Percentiles rank a stretch among this genome's conserved stretches.
Conservation (phyloP, 176 grass and related monocot genomes). For the Rhipidocladum racemiflorum region DNA sequence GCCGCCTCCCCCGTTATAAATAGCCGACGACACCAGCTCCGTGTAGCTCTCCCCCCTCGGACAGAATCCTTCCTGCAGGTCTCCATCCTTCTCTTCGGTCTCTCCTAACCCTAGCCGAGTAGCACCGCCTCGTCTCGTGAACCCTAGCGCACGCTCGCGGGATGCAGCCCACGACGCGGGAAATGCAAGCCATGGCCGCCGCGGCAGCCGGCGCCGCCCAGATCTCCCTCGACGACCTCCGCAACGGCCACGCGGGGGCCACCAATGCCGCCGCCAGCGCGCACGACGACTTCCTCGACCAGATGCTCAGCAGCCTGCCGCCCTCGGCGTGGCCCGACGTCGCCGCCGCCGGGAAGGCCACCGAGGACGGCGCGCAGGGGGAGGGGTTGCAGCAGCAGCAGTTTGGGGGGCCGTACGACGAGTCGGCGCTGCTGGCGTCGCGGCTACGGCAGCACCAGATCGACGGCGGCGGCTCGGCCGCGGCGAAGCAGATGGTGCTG, state of each 20-base stretch:
- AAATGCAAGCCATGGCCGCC: slow-evolving; percentile 61
- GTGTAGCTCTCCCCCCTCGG: neutral
- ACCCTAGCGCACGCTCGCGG: slow-evolving; percentile 20
- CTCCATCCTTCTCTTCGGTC: slow-evolving; percentile 6
- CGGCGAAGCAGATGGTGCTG: slow-evolving; percentile 63
- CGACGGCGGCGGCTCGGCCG: slow-evolving; percentile 37
- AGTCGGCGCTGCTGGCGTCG: slow-evolving; percentile 53
- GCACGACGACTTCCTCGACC: slow-evolving; percentile 89
- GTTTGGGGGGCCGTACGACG: too few relatives aligned
- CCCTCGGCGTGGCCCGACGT: slow-evolving; percentile 49
- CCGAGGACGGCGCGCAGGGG: too few relatives aligned
- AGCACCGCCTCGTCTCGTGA: neutral
- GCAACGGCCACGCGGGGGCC: neutral
- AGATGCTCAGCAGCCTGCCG: slow-evolving; percentile 64
- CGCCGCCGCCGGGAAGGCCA: too few relatives aligned
- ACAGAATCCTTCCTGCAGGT: too few relatives aligned
- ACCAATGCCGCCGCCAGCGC: slow-evolving; percentile 20
- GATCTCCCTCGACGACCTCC: slow-evolving; percentile 55
- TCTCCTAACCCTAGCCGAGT: slow-evolving; percentile 20
- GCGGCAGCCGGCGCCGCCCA: slow-evolving; percentile 20
- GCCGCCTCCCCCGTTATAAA: slow-evolving; percentile 43
- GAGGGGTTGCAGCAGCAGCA: too few relatives aligned
- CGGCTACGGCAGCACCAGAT: slow-evolving; percentile 89
- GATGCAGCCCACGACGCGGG: slow-evolving; percentile 59
- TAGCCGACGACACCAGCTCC: slow-evolving; percentile 32